These are phyloP conservation scores for Penicillium sp. DNA, from an alignment of 2,329 filamentous ascomycete genomes.

Conservation along the genomic window DNA sequence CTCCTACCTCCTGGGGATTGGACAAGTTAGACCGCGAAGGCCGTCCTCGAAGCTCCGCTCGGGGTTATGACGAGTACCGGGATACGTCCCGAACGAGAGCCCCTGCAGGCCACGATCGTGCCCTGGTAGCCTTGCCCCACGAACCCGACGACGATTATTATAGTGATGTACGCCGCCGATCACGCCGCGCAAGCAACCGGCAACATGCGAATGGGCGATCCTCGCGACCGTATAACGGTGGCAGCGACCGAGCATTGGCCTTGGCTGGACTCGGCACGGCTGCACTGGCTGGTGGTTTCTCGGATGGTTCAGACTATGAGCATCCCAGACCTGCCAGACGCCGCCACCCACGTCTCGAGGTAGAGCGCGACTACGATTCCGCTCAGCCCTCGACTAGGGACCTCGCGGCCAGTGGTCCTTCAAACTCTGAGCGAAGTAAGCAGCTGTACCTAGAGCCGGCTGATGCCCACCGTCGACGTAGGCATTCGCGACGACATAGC, in stretches of 20 bases:
- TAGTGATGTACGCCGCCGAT: conserved; percentile 40
- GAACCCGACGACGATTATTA: conserved; percentile 47
- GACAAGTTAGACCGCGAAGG: conserved; percentile 38
- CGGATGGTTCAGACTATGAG: conserved; percentile 36
- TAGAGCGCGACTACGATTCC: conserved; percentile 20
- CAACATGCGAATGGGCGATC: conserved; percentile 27
- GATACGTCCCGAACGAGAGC: conserved; percentile 41
- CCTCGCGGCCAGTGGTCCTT: conserved; percentile 2
- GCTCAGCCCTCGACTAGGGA: conserved; percentile 19
- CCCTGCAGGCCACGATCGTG: conserved; percentile 42
- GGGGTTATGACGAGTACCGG: conserved; percentile 35
- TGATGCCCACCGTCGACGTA: conserved; percentile 19
- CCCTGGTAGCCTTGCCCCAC: conserved; percentile 52
- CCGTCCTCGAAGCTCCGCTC: conserved; percentile 26
- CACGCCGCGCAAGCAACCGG: conserved; percentile 24
- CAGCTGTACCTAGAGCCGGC: conserved; percentile 22
- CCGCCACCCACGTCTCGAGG: conserved; percentile 29
- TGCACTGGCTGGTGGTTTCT: conserved; percentile 39
- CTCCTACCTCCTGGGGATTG: conserved; percentile 41
- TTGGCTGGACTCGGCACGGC: conserved; percentile 40
- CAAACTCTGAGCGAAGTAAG: conserved; percentile 15
- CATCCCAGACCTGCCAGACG: conserved; percentile 22
- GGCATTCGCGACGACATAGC: conserved; percentile 29
- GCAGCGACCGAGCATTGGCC: conserved; percentile 18
- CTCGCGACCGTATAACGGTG: conserved; percentile 19